Evolutionary conservation across 2,329 filamentous ascomycete species (phyloP).

Genomic region (Aspergillus calidoustus): DNA sequence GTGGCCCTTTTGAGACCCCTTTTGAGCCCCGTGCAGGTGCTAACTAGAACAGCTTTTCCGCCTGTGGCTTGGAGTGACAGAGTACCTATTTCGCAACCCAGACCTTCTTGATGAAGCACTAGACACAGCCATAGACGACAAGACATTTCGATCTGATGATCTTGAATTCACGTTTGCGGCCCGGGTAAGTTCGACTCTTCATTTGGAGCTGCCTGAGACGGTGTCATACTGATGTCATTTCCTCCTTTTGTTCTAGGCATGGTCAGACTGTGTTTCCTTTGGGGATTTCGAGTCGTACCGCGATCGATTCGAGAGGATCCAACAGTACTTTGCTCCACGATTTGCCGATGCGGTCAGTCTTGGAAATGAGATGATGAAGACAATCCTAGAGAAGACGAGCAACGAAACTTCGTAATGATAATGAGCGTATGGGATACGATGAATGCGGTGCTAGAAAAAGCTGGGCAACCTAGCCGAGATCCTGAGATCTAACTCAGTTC

Average conservation of each 20-base stretch:
- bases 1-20: slow-evolving; percentile 31
- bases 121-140: slow-evolving; percentile 83
- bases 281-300: slow-evolving; percentile 93
- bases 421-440: neutral
- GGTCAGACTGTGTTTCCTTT: slow-evolving; percentile 90
- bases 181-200: slow-evolving; percentile 53
- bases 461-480: neutral
- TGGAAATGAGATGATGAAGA: slow-evolving; percentile 97
- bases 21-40: neutral
- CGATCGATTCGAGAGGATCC: slow-evolving; percentile 87
- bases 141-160: slow-evolving; percentile 92
- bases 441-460: neutral
- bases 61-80: slow-evolving; percentile 94
- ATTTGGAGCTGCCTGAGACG: neutral
- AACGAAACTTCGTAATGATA: slow-evolving; percentile 16
- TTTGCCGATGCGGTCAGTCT: slow-evolving; percentile 86
- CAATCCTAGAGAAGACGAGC: slow-evolving; percentile 79
- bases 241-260: slow-evolving; percentile 59
- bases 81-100: slow-evolving; percentile 88
- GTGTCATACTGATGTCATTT: slow-evolving; percentile 13
- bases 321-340: slow-evolving; percentile 86
- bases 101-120: slow-evolving; percentile 82
- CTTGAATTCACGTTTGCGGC: slow-evolving; percentile 98
- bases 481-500: neutral
- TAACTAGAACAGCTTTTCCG: slow-evolving; percentile 70